Conservation (phyloP, 352 stramenopile species). For the Phytophthora hibernalis region DNA sequence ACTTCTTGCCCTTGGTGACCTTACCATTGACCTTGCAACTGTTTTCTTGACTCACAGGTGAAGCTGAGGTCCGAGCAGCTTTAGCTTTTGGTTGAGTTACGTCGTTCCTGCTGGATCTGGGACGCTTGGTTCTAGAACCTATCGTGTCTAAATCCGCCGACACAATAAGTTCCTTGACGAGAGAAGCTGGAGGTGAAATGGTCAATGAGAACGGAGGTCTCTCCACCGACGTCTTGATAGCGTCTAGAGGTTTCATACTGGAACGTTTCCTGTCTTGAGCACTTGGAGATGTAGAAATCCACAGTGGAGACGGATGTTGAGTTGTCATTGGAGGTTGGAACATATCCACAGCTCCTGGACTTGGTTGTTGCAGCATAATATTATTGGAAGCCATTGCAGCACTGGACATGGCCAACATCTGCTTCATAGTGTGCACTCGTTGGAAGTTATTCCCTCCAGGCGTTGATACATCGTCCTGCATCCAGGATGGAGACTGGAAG, state of each 20-base stretch:
- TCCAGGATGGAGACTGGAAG: slow-evolving; percentile 5
- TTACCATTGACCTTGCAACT: slow-evolving; percentile 32
- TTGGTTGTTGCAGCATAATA: slow-evolving; percentile 35
- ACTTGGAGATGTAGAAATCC: slow-evolving; percentile 22
- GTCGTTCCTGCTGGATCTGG: slow-evolving; percentile 5
- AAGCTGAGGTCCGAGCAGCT: slow-evolving; percentile 16
- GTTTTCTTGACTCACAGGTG: slow-evolving; percentile 25
- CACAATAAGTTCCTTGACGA: slow-evolving; percentile 50
- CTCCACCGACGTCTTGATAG: slow-evolving; percentile 24
- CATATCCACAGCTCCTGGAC: slow-evolving; percentile 38
- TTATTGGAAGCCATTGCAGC: slow-evolving; percentile 16
- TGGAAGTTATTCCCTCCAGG: slow-evolving; percentile 22
- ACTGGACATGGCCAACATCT: slow-evolving; percentile 40
- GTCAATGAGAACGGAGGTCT: slow-evolving; percentile 33
- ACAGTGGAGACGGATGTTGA: slow-evolving; percentile 19
- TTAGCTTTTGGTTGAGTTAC: slow-evolving; percentile 16
- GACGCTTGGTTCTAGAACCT: slow-evolving; percentile 26
- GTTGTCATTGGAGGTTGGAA: slow-evolving; percentile 16
- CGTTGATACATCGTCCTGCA: slow-evolving; percentile 15
- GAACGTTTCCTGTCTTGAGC: not conserved
- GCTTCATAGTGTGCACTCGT: slow-evolving; percentile 34
- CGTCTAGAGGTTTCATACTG: slow-evolving; percentile 12
- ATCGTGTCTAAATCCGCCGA: slow-evolving; percentile 32
- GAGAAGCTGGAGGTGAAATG: slow-evolving; percentile 39
- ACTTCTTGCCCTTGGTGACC: slow-evolving; percentile 77